Conservation (phyloP, 495 filamentous ascomycete genomes). For the Hyaloscypha variabilis region DNA sequence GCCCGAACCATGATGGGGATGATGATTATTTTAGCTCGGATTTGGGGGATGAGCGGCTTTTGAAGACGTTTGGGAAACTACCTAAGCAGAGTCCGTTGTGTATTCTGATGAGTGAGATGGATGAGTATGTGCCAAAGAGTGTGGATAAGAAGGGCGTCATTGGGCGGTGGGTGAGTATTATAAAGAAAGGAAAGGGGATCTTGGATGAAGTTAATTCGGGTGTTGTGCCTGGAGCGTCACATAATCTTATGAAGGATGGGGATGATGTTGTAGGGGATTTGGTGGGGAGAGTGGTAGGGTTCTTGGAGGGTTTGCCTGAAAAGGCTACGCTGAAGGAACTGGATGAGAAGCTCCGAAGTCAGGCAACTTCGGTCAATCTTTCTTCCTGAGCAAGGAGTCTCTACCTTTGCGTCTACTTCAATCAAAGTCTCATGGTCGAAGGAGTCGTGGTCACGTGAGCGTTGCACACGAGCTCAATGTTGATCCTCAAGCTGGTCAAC, state of each 20-base stretch:
- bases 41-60: slow-evolving; percentile 59
- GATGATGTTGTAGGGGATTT: slow-evolving; percentile 52
- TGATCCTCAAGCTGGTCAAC: too few species aligned
- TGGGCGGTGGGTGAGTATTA: slow-evolving; percentile 58
- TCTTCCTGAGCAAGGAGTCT: background rate
- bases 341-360: background rate
- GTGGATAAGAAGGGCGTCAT: slow-evolving; percentile 70
- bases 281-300: slow-evolving; percentile 54
- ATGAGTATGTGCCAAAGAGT: slow-evolving; percentile 66
- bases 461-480: too few species aligned
- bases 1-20: slow-evolving; percentile 61
- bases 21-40: slow-evolving; percentile 93
- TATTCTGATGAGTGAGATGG: slow-evolving; percentile 69
- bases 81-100: slow-evolving; percentile 56
- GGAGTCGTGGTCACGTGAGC: too few species aligned
- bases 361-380: background rate
- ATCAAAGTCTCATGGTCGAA: too few species aligned
- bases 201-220: slow-evolving; percentile 58
- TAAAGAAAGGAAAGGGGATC: slow-evolving; percentile 43
- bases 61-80: slow-evolving; percentile 66
- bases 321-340: background rate
- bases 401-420: too few species aligned
- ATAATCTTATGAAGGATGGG: slow-evolving; percentile 54
- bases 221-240: slow-evolving; percentile 60
- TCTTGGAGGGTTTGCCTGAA: slow-evolving; percentile 44